Percentiles rank a stretch among this genome's conserved stretches.
phyloP scores from a whole-genome alignment of 2,329 filamentous ascomycete species.

The Furcasterigmium sp. region DNA sequence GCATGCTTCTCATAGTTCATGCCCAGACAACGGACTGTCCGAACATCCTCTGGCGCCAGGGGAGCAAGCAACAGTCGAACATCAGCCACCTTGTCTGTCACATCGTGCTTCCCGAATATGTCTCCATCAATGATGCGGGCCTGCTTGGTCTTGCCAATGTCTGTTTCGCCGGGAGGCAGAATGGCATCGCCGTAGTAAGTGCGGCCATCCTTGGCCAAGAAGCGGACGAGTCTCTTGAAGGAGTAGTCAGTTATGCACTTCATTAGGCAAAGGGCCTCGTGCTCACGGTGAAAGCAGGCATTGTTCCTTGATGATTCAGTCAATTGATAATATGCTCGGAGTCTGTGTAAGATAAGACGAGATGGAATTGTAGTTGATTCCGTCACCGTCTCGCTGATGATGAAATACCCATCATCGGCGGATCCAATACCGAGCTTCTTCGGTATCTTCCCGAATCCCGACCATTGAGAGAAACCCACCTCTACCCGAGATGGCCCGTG shows the following conservation, averaged over 20 bases:
- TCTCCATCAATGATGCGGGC: constrained; percentile 60
- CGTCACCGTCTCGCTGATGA: neutral
- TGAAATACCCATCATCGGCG: constrained; percentile 8
- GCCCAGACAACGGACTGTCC: constrained; percentile 64
- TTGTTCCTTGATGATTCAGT: constrained; percentile 3
- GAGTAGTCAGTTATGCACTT: constrained; percentile 1
- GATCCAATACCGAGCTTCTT: neutral
- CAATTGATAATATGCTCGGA: neutral
- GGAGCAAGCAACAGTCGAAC: constrained; percentile 57
- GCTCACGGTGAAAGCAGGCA: constrained; percentile 42
- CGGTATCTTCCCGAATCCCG: neutral
- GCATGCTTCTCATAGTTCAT: constrained; percentile 71
- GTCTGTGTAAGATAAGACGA: neutral
- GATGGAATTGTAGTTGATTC: neutral
- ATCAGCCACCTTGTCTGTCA: constrained; percentile 56
- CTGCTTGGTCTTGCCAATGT: constrained; percentile 55
- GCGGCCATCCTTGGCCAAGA: constrained; percentile 64
- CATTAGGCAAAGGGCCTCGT: neutral
- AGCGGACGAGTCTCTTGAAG: constrained; percentile 63
- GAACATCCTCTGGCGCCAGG: constrained; percentile 55
- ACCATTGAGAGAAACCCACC: neutral
- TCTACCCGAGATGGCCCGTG: neutral
- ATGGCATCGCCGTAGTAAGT: constrained; percentile 73
- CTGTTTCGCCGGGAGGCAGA: constrained; percentile 52
- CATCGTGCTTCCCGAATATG: constrained; percentile 59